A percentile compares a stretch with the other conserved stretches of the same genome.
These are phyloP conservation scores for Paramecium octaurelia DNA, from an alignment of 73 alveolate species.

Conservation along the genomic window DNA sequence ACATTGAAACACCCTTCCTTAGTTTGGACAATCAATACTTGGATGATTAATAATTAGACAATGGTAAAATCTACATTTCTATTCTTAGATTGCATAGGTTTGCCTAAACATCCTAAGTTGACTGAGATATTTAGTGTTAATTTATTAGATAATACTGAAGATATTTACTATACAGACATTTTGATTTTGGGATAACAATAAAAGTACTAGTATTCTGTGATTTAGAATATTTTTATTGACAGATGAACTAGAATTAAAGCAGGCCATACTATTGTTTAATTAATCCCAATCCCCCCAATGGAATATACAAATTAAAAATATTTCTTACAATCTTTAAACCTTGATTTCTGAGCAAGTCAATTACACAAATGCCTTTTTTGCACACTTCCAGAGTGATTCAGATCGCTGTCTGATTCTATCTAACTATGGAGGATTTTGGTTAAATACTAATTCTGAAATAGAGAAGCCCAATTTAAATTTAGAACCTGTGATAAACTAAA, in stretches of 20 bases:
- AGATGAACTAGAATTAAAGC: background rate
- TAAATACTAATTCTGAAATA: background rate
- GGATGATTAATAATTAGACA: background rate
- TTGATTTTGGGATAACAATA: background rate
- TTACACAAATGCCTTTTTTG: background rate
- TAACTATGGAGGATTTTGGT: background rate
- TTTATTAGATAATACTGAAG: background rate
- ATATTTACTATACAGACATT: background rate
- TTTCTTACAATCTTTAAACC: background rate
- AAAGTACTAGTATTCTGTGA: background rate
- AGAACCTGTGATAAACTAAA: background rate
- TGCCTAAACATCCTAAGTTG: slow-evolving; percentile 3
- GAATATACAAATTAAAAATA: background rate
- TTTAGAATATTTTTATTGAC: background rate
- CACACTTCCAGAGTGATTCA: background rate
- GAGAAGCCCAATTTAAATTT: background rate
- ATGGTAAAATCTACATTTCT: background rate
- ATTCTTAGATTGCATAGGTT: background rate
- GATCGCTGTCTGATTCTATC: background rate
- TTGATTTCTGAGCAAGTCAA: background rate
- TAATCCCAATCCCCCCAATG: background rate
- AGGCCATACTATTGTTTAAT: background rate
- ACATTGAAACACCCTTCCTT: background rate
- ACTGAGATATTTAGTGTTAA: background rate
- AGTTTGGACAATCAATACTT: background rate